Evolutionary conservation across 2,329 filamentous ascomycete genomes (phyloP).

Genomic region (Amauroascus verrucosus): DNA sequence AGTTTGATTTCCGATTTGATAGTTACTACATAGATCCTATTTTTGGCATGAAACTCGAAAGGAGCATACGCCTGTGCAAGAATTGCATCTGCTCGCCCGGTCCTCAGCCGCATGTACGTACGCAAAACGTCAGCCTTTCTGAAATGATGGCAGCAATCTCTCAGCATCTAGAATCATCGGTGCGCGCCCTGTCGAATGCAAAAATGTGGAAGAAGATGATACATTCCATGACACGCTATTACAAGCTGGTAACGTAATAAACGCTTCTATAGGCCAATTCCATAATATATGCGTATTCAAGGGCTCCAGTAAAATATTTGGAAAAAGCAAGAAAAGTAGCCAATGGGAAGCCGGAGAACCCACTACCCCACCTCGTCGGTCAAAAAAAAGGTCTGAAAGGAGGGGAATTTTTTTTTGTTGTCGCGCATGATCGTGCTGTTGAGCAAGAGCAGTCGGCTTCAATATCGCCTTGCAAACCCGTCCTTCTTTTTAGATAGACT

Average conservation of each 20-base stretch:
- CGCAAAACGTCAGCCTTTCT: too few species aligned
- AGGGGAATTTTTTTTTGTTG: conserved; percentile 3
- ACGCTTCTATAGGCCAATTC: background rate
- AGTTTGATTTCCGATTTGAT: background rate
- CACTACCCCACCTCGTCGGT: background rate
- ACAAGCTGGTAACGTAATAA: background rate
- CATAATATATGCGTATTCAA: background rate
- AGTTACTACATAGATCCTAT: background rate
- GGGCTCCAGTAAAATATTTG: background rate
- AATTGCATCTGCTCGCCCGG: too few species aligned
- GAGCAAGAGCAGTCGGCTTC: background rate
- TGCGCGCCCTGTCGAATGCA: background rate
- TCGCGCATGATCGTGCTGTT: background rate
- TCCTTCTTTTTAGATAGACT: background rate
- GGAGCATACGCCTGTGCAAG: too few species aligned
- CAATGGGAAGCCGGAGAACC: background rate
- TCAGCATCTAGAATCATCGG: too few species aligned
- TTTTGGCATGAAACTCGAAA: too few species aligned
- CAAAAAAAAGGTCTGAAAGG: background rate
- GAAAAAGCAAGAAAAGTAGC: background rate
- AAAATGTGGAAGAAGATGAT: background rate
- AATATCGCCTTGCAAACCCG: background rate
- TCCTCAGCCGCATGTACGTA: too few species aligned
- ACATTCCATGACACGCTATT: background rate
- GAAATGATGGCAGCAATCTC: too few species aligned